These are phyloP conservation scores for Podospora pseudocomata DNA, from an alignment of 495 filamentous ascomycete genomes.

Conservation along the genomic window DNA sequence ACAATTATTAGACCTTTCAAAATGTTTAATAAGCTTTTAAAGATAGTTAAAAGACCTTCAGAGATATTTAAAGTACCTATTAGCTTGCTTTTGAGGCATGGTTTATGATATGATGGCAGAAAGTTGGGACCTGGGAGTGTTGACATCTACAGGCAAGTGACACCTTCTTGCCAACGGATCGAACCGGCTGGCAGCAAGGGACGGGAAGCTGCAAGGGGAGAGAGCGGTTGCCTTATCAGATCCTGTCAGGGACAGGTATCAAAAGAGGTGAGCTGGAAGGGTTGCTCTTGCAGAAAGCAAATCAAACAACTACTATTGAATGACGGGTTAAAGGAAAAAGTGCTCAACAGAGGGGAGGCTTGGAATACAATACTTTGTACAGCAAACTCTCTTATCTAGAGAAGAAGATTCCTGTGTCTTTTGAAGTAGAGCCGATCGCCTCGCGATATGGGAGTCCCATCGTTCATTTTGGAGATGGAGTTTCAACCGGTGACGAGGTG, in stretches of 20 bases:
- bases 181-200: neutral
- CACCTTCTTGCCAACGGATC: neutral
- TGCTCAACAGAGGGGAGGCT: neutral
- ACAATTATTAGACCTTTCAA: no score
- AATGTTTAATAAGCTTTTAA: no score
- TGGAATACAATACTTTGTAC: no score
- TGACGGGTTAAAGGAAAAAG: neutral
- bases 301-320: neutral
- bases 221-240: neutral
- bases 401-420: neutral
- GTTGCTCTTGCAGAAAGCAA: neutral
- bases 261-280: neutral
- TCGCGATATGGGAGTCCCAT: neutral
- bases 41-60: no score
- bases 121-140: neutral
- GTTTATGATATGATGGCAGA: no score
- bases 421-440: neutral
- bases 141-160: neutral
- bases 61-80: no score
- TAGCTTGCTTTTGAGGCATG: no score
- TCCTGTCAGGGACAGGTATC: neutral
- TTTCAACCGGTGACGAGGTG: neutral
- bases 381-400: neutral
- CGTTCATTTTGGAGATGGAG: neutral
- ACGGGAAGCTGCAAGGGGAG: neutral